A percentile compares a stretch with the other conserved stretches of the same genome.
phyloP scores from a whole-genome alignment of 139 green algal genomes.

The Closterium sp. region DNA sequence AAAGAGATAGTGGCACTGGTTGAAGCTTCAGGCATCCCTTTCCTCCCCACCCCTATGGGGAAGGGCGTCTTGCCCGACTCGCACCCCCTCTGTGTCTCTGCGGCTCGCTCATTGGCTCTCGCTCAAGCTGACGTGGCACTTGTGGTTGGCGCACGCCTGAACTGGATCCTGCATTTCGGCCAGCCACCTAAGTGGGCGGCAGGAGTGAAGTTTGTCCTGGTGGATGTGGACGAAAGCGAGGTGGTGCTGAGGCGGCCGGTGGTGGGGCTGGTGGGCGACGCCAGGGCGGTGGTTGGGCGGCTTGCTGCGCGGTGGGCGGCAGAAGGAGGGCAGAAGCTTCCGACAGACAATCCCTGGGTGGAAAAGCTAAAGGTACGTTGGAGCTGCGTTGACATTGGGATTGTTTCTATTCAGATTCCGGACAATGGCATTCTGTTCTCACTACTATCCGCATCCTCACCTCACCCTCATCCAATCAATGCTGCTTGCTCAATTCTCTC shows the following conservation, averaged over 20 bases:
- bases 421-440: too few relatives aligned
- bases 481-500: background rate
- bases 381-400: too few relatives aligned
- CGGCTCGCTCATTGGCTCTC: constrained; percentile 67
- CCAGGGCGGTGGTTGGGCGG: constrained; percentile 50
- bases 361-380: background rate
- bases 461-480: too few relatives aligned
- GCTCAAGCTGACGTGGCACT: constrained; percentile 68
- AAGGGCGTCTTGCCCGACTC: constrained; percentile 73
- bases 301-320: constrained; percentile 26
- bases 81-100: constrained; percentile 59
- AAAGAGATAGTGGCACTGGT: constrained; percentile 56
- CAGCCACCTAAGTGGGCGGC: constrained; percentile 62
- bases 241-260: constrained; percentile 40
- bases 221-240: constrained; percentile 56
- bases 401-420: too few relatives aligned
- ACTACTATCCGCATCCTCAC: too few relatives aligned
- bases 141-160: constrained; percentile 70
- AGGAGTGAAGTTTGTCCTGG: constrained; percentile 67
- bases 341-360: background rate
- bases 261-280: constrained; percentile 59
- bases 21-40: constrained; percentile 61
- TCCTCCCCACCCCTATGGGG: constrained; percentile 75
- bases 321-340: background rate
- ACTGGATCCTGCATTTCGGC: constrained; percentile 83